phyloP scores from a whole-genome alignment of 768 basidiomycete genomes.

The Mycena crocata region DNA sequence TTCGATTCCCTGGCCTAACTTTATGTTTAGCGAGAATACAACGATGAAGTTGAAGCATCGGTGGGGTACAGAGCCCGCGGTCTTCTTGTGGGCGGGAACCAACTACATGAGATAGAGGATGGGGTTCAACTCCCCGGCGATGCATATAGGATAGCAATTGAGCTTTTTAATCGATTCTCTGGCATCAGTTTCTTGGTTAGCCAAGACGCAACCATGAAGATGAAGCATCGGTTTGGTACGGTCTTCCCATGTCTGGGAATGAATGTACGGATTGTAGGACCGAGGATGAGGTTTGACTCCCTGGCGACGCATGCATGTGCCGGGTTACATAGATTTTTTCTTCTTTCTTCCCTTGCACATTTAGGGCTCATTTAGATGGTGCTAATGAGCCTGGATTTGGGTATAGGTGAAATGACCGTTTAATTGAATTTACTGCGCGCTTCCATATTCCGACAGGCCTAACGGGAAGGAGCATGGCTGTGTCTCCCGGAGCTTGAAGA shows the following conservation, averaged over 20 bases:
- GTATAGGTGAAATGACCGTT: too few species aligned
- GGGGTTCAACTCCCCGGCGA: constrained; percentile 5
- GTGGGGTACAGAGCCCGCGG: neutral
- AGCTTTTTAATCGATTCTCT: neutral
- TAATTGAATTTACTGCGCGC: too few species aligned
- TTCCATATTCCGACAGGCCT: too few species aligned
- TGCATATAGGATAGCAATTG: neutral
- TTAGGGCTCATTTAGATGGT: neutral
- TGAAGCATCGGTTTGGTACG: neutral
- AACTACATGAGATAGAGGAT: neutral
- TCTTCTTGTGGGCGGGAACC: neutral
- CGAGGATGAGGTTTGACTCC: constrained; percentile 1
- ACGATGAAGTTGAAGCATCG: too few species aligned
- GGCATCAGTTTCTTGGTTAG: too few species aligned
- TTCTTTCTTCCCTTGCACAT: neutral
- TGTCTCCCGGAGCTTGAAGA: too few species aligned
- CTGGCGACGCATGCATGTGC: neutral
- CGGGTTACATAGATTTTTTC: neutral
- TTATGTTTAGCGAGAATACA: too few species aligned
- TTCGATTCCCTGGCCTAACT: too few species aligned
- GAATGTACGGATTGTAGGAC: neutral
- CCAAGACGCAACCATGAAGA: neutral
- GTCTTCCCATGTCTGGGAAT: too few species aligned
- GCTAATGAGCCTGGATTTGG: neutral
- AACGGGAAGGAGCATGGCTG: too few species aligned